Base-by-base conservation (phyloP, 257 asterid genomes). In the Solanum phureja region DNA sequence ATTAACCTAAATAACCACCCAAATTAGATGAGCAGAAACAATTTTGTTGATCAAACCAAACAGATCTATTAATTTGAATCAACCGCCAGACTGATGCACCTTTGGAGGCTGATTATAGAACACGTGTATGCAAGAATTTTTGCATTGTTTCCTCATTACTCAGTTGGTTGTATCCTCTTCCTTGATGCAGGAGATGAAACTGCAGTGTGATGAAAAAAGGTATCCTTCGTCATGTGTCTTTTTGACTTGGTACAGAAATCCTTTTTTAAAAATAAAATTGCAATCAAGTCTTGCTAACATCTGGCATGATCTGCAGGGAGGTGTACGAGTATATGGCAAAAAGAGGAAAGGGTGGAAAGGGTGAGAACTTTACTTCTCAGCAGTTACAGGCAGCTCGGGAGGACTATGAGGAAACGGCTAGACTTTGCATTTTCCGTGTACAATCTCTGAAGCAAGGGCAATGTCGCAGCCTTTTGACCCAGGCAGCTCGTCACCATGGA, bases 391-490 rank as follows among this genome's bases (percentile, higher is more conserved):
- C 92, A 58, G 98, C 98, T 88, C 84, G 95, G 85, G 99, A 97
- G 27, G 98, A 95, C 89, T 95, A 95, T 89, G 98, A 95, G 86
- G 99, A 97, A 8, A 95, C 90, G 71, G 95, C 98, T 66, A 92
- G 95, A 92, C 93, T 95, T 40, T 97, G 98, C 88, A 91, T 95
- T 83, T 97, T 97, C 75, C 98, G 98, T 82, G 98, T 95, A 76
- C 96, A 95, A 91, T 97, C 99, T 87, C 91, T 97, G 93, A 95
- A 97, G 92, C 98, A 95, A 91, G 99, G 98, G 91, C 98, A 94
- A 88, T 93, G 96, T 89, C 93, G 95, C 66, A 97, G 98, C 90
- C 91, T 97, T 83, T 90, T 97, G 87, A 97, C 98, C 19, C 98
- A 95, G 91, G 99, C 98, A 89, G 95, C 95, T 88, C 98, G 98